Evolutionary conservation across 2,329 filamentous ascomycete species (phyloP).

Genomic region (Trichothecium roseum): DNA sequence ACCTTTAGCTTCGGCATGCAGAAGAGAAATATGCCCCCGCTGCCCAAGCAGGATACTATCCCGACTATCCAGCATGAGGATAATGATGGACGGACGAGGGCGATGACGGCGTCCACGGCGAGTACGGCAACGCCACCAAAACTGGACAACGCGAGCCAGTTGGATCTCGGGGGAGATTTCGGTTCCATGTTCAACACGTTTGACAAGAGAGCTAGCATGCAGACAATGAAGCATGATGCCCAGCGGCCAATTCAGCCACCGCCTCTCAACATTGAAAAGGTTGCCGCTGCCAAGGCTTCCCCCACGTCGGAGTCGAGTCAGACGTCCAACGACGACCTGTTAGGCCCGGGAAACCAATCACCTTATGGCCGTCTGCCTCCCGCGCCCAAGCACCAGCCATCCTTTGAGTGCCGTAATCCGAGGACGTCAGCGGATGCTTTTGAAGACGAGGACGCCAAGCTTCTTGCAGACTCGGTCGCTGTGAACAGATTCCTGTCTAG

Average conservation of each 20-base stretch:
- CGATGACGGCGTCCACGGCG: constrained; percentile 42
- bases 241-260: constrained; percentile 28
- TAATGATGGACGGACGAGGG: constrained; percentile 29
- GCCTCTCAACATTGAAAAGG: no score
- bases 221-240: constrained; percentile 32
- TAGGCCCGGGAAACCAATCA: constrained; percentile 25
- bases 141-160: constrained; percentile 29
- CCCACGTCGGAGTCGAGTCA: constrained; percentile 42
- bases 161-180: constrained; percentile 49
- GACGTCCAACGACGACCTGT: constrained; percentile 34
- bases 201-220: constrained; percentile 42
- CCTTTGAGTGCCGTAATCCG: constrained; percentile 18
- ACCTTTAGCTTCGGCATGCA: constrained; percentile 50
- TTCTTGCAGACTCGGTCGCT: constrained; percentile 41
- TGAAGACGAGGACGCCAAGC: constrained; percentile 42
- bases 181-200: constrained; percentile 45
- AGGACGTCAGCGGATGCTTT: constrained; percentile 25
- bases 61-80: constrained; percentile 21
- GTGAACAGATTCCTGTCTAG: constrained; percentile 31
- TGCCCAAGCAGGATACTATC: constrained; percentile 21
- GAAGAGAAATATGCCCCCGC: constrained; percentile 30
- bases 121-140: constrained; percentile 42
- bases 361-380: constrained; percentile 26
- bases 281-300: constrained; percentile 9
- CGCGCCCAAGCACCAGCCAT: constrained; percentile 27